Evolutionary conservation across 345 rosid genomes (phyloP).

Genomic region (Trapa incisa): DNA sequence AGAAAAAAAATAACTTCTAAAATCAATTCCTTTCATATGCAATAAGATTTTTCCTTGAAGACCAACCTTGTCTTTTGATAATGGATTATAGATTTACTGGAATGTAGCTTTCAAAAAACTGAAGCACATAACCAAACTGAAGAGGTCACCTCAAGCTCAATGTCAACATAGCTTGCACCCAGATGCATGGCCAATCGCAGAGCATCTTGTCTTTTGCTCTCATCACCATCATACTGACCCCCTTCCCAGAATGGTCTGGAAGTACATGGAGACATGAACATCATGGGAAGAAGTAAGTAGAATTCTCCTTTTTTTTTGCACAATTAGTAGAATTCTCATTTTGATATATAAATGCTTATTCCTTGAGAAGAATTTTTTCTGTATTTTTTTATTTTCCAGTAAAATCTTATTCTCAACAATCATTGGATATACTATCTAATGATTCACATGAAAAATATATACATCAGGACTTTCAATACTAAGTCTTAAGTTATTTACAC

Average conservation of each 20-base stretch:
- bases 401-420: no score
- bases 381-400: no score
- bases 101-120: neutral
- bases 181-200: constrained; percentile 31
- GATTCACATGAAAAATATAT: no score
- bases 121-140: neutral
- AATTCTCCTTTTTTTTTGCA: neutral
- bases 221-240: constrained; percentile 41
- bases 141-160: constrained; percentile 38
- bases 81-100: neutral
- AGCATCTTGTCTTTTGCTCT: constrained; percentile 22
- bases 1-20: neutral
- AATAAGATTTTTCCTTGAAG: neutral
- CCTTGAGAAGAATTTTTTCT: neutral
- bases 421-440: no score
- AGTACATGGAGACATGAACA: neutral
- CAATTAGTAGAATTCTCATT: neutral
- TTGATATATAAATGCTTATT: neutral
- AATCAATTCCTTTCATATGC: neutral
- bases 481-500: no score
- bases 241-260: constrained; percentile 44
- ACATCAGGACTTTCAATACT: no score
- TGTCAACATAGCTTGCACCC: constrained; percentile 48
- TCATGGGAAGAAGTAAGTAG: neutral
- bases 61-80: neutral